Percentiles rank a stretch among this genome's conserved stretches.
These are phyloP conservation scores for Trypethelium eluteriae DNA, from an alignment of 495 filamentous ascomycete genomes.

Conservation along the genomic window DNA sequence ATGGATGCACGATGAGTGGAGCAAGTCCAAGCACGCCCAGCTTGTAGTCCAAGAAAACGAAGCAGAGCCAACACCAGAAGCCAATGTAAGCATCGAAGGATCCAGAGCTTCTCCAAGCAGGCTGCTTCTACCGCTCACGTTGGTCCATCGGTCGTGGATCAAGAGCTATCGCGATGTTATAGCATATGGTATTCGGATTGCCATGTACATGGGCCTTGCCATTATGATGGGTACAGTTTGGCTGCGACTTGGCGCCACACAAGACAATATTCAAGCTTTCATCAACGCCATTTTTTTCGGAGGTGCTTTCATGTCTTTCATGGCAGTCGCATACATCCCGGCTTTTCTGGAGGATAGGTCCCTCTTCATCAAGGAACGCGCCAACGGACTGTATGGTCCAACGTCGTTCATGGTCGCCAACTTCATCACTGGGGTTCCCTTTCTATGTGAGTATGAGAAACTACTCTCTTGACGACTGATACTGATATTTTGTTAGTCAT, in stretches of 20 bases:
- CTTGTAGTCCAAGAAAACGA: constrained; percentile 16
- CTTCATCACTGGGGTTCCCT: constrained; percentile 73
- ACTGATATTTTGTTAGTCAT: constrained; percentile 41
- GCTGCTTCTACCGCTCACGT: constrained; percentile 39
- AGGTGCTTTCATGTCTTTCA: constrained; percentile 82
- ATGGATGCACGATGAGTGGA: constrained; percentile 42
- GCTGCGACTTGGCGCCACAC: constrained; percentile 56
- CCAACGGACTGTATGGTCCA: constrained; percentile 71
- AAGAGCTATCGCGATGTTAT: constrained; percentile 76
- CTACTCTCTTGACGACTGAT: not conserved
- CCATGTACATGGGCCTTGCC: constrained; percentile 75
- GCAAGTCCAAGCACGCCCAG: constrained; percentile 24
- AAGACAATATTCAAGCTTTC: constrained; percentile 65
- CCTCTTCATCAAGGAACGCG: constrained; percentile 68
- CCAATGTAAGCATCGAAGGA: constrained; percentile 19
- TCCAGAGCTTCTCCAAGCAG: constrained; percentile 29
- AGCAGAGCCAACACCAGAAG: constrained; percentile 28
- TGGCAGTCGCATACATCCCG: constrained; percentile 76
- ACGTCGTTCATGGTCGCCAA: constrained; percentile 66
- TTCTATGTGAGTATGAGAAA: constrained; percentile 44
- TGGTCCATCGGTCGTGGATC: constrained; percentile 66
- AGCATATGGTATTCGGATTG: constrained; percentile 71
- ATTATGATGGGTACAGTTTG: constrained; percentile 87
- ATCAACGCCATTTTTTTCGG: constrained; percentile 81
- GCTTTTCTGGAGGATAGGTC: constrained; percentile 72